Percentiles rank a stretch among this genome's conserved stretches.
These are phyloP conservation scores for Endoconidiophora laricicola DNA, from an alignment of 2,329 filamentous ascomycete species.

Conservation along the genomic window DNA sequence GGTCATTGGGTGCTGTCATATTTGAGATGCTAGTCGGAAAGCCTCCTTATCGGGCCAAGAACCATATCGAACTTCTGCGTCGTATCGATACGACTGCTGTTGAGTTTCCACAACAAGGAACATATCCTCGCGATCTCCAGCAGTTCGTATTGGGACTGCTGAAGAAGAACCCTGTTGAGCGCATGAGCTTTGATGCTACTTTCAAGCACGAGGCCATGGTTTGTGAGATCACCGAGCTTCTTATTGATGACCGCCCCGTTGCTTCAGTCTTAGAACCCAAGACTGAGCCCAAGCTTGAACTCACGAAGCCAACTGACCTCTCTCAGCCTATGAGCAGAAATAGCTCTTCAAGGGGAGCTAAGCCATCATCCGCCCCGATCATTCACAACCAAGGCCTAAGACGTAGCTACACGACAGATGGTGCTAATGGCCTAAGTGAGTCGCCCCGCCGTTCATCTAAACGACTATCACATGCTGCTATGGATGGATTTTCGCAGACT, in stretches of 20 bases:
- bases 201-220: slow-evolving; percentile 61
- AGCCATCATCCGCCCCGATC: slow-evolving; percentile 4
- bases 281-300: neutral
- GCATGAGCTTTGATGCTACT: slow-evolving; percentile 73
- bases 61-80: slow-evolving; percentile 83
- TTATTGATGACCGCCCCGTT: slow-evolving; percentile 47
- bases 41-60: slow-evolving; percentile 79
- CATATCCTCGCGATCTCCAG: slow-evolving; percentile 44
- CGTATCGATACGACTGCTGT: slow-evolving; percentile 73
- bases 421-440: neutral
- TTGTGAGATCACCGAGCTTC: slow-evolving; percentile 60
- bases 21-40: slow-evolving; percentile 89
- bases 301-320: neutral
- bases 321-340: slow-evolving; percentile 2
- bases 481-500: slow-evolving; percentile 8
- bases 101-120: slow-evolving; percentile 9
- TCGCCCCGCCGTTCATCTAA: slow-evolving; percentile 3
- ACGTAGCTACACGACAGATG: slow-evolving; percentile 4
- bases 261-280: slow-evolving; percentile 16
- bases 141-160: slow-evolving; percentile 70
- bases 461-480: neutral
- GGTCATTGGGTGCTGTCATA: slow-evolving; percentile 90
- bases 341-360: neutral
- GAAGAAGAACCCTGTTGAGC: slow-evolving; percentile 70
- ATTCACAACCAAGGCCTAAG: slow-evolving; percentile 4